Evolutionary conservation across 805 yeast genomes (phyloP).

Genomic region (Isabelozyma heimii): DNA sequence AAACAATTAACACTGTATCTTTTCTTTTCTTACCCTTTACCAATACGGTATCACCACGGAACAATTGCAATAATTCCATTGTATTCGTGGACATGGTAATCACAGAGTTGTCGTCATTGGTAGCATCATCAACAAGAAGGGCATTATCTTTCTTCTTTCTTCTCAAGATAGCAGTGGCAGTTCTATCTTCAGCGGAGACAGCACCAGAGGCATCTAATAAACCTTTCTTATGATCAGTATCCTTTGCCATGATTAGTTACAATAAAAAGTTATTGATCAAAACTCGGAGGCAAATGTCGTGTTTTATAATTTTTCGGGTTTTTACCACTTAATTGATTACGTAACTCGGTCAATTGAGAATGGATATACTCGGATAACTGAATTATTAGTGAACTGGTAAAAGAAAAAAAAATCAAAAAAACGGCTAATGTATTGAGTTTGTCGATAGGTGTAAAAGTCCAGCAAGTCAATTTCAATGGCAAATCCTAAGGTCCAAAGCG

Average conservation of each 20-base stretch:
- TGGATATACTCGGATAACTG: background rate
- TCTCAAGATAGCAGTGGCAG: slow-evolving; percentile 97
- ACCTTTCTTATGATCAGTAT: slow-evolving; percentile 25
- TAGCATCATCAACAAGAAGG: slow-evolving; percentile 93
- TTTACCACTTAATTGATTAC: background rate
- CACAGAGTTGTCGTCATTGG: slow-evolving; percentile 94
- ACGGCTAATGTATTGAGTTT: background rate
- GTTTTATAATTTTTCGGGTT: too few species aligned
- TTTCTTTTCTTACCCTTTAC: slow-evolving; percentile 98
- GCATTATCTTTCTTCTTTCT: slow-evolving; percentile 98
- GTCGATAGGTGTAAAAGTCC: background rate
- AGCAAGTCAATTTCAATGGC: background rate
- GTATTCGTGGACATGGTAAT: slow-evolving; percentile 93
- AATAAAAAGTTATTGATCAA: too few species aligned
- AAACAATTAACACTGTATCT: slow-evolving; percentile 93
- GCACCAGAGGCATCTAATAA: slow-evolving; percentile 64
- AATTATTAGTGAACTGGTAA: background rate
- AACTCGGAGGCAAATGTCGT: background rate
- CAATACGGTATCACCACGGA: slow-evolving; percentile 96
- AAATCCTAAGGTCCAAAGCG: background rate
- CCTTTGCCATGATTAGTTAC: background rate
- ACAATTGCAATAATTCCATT: slow-evolving; percentile 90
- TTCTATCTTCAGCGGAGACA: slow-evolving; percentile 55
- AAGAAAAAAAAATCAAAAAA: too few species aligned
- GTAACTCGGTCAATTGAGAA: background rate